These are phyloP conservation scores for Dothistroma septosporum DNA, from an alignment of 2,329 filamentous ascomycete species.

Conservation along the genomic window DNA sequence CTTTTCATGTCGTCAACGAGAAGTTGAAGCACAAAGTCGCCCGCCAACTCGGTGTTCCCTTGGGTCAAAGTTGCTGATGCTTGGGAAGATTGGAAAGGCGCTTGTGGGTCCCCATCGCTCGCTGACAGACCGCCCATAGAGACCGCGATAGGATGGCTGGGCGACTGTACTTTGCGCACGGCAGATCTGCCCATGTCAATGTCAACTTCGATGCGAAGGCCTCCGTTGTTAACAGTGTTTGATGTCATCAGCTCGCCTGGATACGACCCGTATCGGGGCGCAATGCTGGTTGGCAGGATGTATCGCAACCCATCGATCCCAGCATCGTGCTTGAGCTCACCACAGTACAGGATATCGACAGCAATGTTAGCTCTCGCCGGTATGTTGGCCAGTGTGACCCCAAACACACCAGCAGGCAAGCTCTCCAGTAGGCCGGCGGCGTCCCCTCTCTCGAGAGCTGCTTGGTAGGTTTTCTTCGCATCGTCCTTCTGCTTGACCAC, in stretches of 20 bases:
- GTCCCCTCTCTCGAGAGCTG: constrained; percentile 56
- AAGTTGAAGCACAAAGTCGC: constrained; percentile 65
- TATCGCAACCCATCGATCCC: constrained; percentile 64
- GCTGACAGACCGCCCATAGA: constrained; percentile 57
- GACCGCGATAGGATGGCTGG: constrained; percentile 64
- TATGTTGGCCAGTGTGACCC: constrained; percentile 64
- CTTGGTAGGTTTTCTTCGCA: constrained; percentile 57
- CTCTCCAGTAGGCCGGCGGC: constrained; percentile 64
- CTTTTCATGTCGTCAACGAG: constrained; percentile 56
- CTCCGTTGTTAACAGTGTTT: constrained; percentile 29
- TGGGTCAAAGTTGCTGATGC: constrained; percentile 60
- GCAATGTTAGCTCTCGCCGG: constrained; percentile 54
- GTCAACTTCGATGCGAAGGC: constrained; percentile 56
- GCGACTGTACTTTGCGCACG: constrained; percentile 61
- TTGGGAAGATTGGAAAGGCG: constrained; percentile 51
- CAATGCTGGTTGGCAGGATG: constrained; percentile 64
- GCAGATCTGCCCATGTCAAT: constrained; percentile 54
- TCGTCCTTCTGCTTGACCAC: constrained; percentile 63
- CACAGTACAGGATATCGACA: constrained; percentile 63
- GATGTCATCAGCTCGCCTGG: constrained; percentile 36
- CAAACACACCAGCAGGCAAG: constrained; percentile 61
- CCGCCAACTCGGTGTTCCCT: constrained; percentile 51
- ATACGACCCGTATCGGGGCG: constrained; percentile 59
- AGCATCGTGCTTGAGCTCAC: constrained; percentile 68
- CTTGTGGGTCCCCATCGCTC: constrained; percentile 27